phyloP scores from a whole-genome alignment of 768 basidiomycete species.

The Pulveroboletus ravenelii region DNA sequence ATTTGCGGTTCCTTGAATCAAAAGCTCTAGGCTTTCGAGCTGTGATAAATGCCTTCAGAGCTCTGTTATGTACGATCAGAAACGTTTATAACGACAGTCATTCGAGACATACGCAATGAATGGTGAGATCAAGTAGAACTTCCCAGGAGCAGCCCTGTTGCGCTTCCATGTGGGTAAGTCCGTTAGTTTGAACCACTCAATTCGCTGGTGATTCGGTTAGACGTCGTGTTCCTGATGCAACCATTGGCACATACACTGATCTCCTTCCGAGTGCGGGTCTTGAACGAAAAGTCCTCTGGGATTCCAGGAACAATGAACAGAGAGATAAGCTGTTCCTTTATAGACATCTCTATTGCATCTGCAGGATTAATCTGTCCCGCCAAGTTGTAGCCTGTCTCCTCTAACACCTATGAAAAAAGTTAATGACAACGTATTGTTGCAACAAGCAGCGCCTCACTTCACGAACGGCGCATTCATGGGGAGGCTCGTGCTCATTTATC shows the following conservation, averaged over 20 bases:
- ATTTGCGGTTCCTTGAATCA: conserved; percentile 35
- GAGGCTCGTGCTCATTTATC: conserved; percentile 91
- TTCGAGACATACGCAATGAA: conserved; percentile 69
- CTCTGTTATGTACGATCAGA: conserved; percentile 13
- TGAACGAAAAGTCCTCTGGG: conserved; percentile 82
- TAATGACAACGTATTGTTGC: conserved; percentile 6
- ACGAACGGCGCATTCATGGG: conserved; percentile 79
- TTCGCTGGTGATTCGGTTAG: conserved; percentile 58
- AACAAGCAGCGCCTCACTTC: conserved; percentile 55
- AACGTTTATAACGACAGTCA: background rate
- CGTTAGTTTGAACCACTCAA: conserved; percentile 88
- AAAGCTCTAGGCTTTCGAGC: conserved; percentile 52
- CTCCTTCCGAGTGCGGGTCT: conserved; percentile 95
- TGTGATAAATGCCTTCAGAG: conserved; percentile 62
- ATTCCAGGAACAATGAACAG: conserved; percentile 87
- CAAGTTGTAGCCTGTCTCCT: conserved; percentile 95
- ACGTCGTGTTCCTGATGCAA: conserved; percentile 2
- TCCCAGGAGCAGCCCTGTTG: conserved; percentile 62
- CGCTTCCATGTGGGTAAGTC: conserved; percentile 94
- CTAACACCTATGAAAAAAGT: conserved; percentile 65
- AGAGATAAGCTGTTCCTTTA: conserved; percentile 87
- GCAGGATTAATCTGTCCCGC: conserved; percentile 58
- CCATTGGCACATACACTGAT: conserved; percentile 69
- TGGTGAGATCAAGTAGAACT: conserved; percentile 93
- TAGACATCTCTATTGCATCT: conserved; percentile 77